Evolutionary conservation across 441 rosid species (phyloP).

Genomic region (Erysimum pusillum): DNA sequence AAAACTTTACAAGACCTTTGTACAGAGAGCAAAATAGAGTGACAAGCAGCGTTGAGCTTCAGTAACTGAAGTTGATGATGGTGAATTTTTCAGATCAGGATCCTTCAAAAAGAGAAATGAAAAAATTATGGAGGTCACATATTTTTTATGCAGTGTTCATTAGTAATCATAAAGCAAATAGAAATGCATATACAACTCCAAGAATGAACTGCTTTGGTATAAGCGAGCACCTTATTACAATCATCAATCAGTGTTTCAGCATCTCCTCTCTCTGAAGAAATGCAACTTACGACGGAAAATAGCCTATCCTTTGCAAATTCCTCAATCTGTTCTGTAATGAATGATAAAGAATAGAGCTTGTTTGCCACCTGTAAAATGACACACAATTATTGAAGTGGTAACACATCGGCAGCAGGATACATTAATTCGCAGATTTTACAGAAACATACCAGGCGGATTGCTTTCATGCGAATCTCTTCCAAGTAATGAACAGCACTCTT

Average conservation of each 20-base stretch:
- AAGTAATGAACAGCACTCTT: constrained; percentile 94
- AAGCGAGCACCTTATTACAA: constrained; percentile 63
- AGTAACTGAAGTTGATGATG: constrained; percentile 57
- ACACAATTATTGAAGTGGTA: constrained; percentile 43
- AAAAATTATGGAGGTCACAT: constrained; percentile 16
- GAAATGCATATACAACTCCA: constrained; percentile 28
- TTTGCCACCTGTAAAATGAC: constrained; percentile 84
- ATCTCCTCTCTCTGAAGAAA: constrained; percentile 55
- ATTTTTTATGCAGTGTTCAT: constrained; percentile 18
- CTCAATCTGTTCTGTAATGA: constrained; percentile 85
- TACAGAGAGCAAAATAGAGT: constrained; percentile 96
- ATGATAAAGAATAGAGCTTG: constrained; percentile 86
- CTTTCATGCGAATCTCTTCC: constrained; percentile 99
- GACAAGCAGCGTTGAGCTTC: constrained; percentile 96
- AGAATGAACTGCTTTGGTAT: constrained; percentile 10
- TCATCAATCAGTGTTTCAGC: constrained; percentile 60
- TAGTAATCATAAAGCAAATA: constrained; percentile 14
- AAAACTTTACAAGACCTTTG: constrained; percentile 71
- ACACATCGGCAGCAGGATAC: constrained; percentile 34
- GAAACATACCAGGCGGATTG: constrained; percentile 87
- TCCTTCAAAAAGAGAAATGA: constrained; percentile 55
- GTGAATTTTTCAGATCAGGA: constrained; percentile 57
- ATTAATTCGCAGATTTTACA: constrained; percentile 42
- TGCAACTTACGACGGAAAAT: constrained; percentile 61
- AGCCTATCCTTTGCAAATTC: constrained; percentile 83